A percentile compares a stretch with the other conserved stretches of the same genome.
Conservation (phyloP, 2,329 filamentous ascomycete genomes). For the Aaosphaeria pasadenensis region DNA sequence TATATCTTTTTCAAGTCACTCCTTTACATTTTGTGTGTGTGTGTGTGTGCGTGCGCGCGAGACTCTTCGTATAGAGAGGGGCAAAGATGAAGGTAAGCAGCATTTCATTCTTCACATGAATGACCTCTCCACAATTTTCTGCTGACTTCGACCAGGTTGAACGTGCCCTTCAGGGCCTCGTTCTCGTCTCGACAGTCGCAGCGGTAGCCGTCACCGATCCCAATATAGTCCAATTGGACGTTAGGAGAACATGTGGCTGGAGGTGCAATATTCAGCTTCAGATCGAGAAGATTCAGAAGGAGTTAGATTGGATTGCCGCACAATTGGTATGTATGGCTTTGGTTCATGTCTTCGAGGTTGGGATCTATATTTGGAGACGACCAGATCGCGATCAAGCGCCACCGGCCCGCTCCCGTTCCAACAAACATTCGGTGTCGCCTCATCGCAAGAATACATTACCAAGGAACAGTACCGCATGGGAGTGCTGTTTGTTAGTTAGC, state of each 20-base stretch:
- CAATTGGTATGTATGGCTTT: not conserved
- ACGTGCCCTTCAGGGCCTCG: not conserved
- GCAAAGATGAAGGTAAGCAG: too few species aligned
- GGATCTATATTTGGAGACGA: not conserved
- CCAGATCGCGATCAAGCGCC: not conserved
- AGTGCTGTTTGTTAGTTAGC: not conserved
- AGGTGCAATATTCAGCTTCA: not conserved
- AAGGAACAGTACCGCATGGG: not conserved
- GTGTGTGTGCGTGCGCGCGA: too few species aligned
- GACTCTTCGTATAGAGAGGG: too few species aligned
- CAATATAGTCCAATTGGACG: not conserved
- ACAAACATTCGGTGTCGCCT: not conserved
- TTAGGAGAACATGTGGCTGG: conserved; percentile 1
- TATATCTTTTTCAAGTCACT: too few species aligned
- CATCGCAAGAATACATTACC: not conserved
- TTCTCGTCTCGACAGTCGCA: too few species aligned
- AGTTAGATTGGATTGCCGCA: not conserved
- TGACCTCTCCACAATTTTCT: too few species aligned
- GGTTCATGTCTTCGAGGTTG: not conserved
- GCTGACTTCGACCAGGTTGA: not conserved
- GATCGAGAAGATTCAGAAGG: not conserved
- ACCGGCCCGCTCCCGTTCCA: not conserved
- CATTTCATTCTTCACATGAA: too few species aligned
- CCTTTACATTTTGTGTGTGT: too few species aligned
- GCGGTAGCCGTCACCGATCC: conserved; percentile 3